Evolutionary conservation across 2,329 filamentous ascomycete species (phyloP).

Genomic region (Lachnellula arida): DNA sequence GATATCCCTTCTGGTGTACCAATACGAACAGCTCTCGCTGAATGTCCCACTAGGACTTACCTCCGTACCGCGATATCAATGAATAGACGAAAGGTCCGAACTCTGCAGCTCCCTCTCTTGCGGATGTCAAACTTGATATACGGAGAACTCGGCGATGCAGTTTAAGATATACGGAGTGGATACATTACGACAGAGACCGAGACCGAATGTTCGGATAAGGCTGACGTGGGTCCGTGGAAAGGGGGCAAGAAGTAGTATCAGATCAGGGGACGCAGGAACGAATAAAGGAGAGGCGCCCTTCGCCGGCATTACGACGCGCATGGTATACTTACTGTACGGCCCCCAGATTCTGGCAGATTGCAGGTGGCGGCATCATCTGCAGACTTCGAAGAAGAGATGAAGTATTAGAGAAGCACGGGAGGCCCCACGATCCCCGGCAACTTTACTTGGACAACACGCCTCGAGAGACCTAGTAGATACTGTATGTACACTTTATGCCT

Average conservation of each 20-base stretch:
- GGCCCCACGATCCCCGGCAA: not conserved
- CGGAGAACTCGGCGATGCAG: no score
- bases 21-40: no score
- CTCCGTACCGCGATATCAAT: no score
- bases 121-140: no score
- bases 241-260: not conserved
- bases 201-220: constrained; percentile 3
- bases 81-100: no score
- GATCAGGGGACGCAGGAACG: constrained; percentile 7
- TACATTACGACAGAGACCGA: no score
- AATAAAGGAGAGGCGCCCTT: constrained; percentile 1
- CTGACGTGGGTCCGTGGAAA: constrained; percentile 2
- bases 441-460: not conserved
- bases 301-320: constrained; percentile 7
- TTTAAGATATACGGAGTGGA: no score
- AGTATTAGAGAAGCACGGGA: not conserved
- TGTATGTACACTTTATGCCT: not conserved
- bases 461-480: not conserved
- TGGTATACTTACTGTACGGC: not conserved
- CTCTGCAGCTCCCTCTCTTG: no score
- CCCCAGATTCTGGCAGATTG: not conserved
- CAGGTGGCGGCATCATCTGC: not conserved
- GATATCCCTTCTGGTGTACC: no score
- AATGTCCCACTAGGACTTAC: no score
- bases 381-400: not conserved